Percentiles rank a stretch among this genome's conserved stretches.
phyloP scores from a whole-genome alignment of 108 stramenopile species.

The Cylindrotheca fusiformis region DNA sequence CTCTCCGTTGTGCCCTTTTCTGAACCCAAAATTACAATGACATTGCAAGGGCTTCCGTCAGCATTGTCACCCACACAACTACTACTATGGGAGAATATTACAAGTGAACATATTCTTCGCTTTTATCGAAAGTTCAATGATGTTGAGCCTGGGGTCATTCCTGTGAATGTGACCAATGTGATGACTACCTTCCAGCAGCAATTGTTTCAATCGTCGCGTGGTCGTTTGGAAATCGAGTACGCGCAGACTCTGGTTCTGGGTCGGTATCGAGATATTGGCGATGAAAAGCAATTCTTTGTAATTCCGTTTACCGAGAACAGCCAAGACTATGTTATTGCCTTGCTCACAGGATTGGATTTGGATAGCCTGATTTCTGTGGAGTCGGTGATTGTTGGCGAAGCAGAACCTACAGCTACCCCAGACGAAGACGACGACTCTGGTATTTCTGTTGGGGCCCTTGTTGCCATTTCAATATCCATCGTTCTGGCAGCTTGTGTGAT shows the following conservation, averaged over 20 bases:
- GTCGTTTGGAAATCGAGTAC: constrained; percentile 5
- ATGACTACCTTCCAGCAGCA: constrained; percentile 1
- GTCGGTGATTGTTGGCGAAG: constrained; percentile 6
- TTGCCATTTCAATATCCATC: constrained; percentile 18
- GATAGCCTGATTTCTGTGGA: constrained; percentile 3
- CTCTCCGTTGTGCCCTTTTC: background rate
- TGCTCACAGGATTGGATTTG: constrained; percentile 8
- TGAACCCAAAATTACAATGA: constrained; percentile 10
- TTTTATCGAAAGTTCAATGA: constrained; percentile 5
- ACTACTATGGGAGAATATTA: constrained; percentile 16
- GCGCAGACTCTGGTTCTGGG: constrained; percentile 3
- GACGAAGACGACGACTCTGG: background rate
- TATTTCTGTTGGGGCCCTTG: background rate
- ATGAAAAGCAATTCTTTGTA: constrained; percentile 14
- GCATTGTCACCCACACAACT: background rate
- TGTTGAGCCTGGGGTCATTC: background rate
- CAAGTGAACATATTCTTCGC: constrained; percentile 4
- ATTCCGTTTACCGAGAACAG: constrained; percentile 16
- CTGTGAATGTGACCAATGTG: constrained; percentile 9
- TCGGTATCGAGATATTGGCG: background rate
- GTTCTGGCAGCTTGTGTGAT: constrained; percentile 13
- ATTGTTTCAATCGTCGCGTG: background rate
- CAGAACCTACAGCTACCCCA: constrained; percentile 1
- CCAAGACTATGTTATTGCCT: constrained; percentile 11
- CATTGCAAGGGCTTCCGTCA: constrained; percentile 4